A percentile compares a stretch with the other conserved stretches of the same genome.
These are phyloP conservation scores for Massarina eburnea DNA, from an alignment of 2,329 filamentous ascomycete genomes.

Conservation along the genomic window DNA sequence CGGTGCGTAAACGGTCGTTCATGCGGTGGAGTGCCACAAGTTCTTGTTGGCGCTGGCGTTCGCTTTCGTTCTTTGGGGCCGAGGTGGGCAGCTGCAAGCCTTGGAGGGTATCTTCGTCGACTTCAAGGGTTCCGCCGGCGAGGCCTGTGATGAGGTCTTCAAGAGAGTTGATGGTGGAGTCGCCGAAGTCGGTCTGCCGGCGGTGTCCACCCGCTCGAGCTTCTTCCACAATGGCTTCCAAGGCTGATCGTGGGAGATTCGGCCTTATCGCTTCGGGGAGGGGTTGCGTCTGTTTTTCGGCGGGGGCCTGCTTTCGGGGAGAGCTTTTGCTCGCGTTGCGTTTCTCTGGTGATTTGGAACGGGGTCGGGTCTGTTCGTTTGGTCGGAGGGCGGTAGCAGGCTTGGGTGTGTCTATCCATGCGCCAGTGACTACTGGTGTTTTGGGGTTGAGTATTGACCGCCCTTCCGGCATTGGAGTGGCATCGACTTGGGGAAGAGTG, in stretches of 20 bases:
- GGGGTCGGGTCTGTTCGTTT: conserved; percentile 10
- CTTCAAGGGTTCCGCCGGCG: conserved; percentile 9
- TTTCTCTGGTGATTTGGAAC: conserved; percentile 22
- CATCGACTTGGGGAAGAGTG: conserved; percentile 17
- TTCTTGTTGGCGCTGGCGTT: conserved; percentile 47
- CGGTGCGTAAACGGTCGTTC: conserved; percentile 44
- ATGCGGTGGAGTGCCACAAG: conserved; percentile 45
- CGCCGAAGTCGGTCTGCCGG: conserved; percentile 40
- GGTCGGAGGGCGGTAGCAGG: conserved; percentile 24
- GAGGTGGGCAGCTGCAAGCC: conserved; percentile 29
- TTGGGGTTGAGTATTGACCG: conserved; percentile 31
- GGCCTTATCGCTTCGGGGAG: conserved; percentile 17
- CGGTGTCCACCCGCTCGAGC: conserved; percentile 28
- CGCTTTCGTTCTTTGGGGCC: conserved; percentile 41
- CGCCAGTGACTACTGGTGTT: conserved; percentile 51
- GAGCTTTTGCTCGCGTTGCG: conserved; percentile 15
- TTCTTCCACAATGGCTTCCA: conserved; percentile 46
- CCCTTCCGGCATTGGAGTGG: conserved; percentile 31
- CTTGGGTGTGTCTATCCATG: conserved; percentile 52
- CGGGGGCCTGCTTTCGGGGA: conserved; percentile 9
- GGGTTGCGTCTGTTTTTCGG: conserved; percentile 1
- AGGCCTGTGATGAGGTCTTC: conserved; percentile 45
- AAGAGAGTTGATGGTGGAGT: conserved; percentile 52
- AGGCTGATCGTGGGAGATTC: conserved; percentile 35
- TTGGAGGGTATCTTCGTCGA: conserved; percentile 38